phyloP scores from a whole-genome alignment of 192 early-diverging fungal genomes.

The Backusella psychrophila region DNA sequence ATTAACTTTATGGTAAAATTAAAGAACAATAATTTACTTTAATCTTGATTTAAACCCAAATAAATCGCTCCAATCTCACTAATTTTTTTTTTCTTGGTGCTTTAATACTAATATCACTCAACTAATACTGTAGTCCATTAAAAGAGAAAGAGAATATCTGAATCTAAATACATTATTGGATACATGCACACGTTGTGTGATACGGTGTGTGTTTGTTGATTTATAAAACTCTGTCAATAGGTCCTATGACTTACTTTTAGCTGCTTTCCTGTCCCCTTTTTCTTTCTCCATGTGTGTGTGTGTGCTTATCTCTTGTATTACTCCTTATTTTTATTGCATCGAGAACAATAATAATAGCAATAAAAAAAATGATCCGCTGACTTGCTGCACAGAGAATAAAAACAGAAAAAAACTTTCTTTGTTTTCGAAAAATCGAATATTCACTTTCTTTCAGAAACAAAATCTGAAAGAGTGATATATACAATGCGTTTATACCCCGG shows the following conservation, averaged over 20 bases:
- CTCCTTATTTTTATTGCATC: background rate
- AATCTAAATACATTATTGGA: background rate
- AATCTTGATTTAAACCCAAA: background rate
- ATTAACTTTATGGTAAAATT: background rate
- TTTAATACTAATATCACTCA: background rate
- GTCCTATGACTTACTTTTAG: background rate
- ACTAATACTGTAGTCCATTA: background rate
- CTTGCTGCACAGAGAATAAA: background rate
- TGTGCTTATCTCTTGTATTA: background rate
- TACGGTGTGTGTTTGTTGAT: background rate
- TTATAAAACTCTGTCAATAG: background rate
- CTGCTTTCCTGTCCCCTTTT: background rate
- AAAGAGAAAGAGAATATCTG: background rate
- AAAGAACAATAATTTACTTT: background rate
- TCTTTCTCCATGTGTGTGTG: background rate
- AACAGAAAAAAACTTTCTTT: background rate
- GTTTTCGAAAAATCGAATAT: background rate
- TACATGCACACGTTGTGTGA: background rate
- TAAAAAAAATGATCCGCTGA: background rate
- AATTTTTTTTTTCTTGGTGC: background rate
- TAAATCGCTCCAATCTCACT: background rate
- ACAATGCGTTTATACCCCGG: background rate
- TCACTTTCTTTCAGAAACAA: background rate
- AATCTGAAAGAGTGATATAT: background rate
- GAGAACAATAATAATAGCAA: background rate